Conservation (phyloP, 2,329 filamentous ascomycete genomes). For the Pseudopithomyces maydicus region DNA sequence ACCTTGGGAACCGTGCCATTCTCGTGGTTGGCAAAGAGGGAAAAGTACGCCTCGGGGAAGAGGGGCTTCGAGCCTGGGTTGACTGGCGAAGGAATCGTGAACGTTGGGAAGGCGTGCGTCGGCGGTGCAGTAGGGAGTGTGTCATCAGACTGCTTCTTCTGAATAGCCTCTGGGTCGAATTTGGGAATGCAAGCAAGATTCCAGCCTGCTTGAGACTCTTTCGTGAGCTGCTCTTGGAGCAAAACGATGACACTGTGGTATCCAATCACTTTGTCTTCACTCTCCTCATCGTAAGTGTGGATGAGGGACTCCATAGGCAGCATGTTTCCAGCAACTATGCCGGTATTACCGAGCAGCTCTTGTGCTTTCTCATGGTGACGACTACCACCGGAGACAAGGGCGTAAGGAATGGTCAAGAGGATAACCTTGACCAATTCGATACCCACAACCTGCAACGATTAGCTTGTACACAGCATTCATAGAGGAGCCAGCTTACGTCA, state of each 20-base stretch:
- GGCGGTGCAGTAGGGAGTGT: constrained; percentile 53
- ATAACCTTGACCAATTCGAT: constrained; percentile 96
- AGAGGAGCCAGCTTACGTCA: constrained; percentile 67
- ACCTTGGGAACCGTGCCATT: constrained; percentile 84
- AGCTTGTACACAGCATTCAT: constrained; percentile 16
- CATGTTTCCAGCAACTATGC: constrained; percentile 88
- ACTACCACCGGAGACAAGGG: constrained; percentile 55
- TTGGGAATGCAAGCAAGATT: constrained; percentile 68
- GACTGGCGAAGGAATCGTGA: constrained; percentile 77
- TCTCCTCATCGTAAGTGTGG: constrained; percentile 76
- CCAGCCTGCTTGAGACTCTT: constrained; percentile 77
- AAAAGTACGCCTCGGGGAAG: constrained; percentile 93
- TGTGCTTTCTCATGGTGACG: constrained; percentile 68
- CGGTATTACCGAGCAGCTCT: constrained; percentile 88
- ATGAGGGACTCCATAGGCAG: constrained; percentile 85
- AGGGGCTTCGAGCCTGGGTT: constrained; percentile 74
- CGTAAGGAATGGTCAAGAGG: constrained; percentile 90
- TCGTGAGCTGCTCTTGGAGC: constrained; percentile 83
- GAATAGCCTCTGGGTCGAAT: constrained; percentile 51
- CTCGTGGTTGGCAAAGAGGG: constrained; percentile 86
- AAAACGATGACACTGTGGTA: constrained; percentile 77
- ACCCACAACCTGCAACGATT: constrained; percentile 57
- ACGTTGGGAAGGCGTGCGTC: constrained; percentile 78
- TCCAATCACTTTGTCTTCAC: constrained; percentile 64
- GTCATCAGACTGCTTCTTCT: constrained; percentile 68